Evolutionary conservation across 73 alveolate species (phyloP).

Genomic region (Stentor roeselii): DNA sequence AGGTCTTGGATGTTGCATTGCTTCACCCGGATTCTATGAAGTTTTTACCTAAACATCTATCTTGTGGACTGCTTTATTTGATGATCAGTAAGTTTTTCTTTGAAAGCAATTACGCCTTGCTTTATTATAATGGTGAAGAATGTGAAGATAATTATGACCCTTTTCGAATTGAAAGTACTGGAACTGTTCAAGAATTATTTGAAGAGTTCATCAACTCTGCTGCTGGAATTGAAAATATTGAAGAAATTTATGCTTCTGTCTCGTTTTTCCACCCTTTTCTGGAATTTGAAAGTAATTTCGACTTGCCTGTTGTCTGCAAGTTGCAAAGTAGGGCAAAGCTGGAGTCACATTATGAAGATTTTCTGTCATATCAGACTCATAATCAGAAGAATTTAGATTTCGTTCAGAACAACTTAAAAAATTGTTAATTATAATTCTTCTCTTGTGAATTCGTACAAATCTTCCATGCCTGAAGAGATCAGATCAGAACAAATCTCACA

Average conservation of each 20-base stretch:
- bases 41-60: background rate
- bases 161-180: slow-evolving; percentile 26
- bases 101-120: background rate
- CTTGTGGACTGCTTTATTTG: slow-evolving; percentile 16
- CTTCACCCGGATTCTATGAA: slow-evolving; percentile 28
- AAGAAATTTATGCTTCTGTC: background rate
- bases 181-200: slow-evolving; percentile 6
- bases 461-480: too few relatives aligned
- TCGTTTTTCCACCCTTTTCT: slow-evolving; percentile 31
- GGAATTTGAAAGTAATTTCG: slow-evolving; percentile 36
- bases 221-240: slow-evolving; percentile 11
- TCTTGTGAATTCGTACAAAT: too few relatives aligned
- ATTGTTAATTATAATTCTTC: too few relatives aligned
- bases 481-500: too few relatives aligned
- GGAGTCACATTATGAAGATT: slow-evolving; percentile 47
- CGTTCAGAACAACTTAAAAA: slow-evolving; percentile 33
- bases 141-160: slow-evolving; percentile 21
- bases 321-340: slow-evolving; percentile 34
- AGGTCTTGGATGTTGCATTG: slow-evolving; percentile 35
- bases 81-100: slow-evolving; percentile 1
- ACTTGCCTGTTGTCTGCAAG: slow-evolving; percentile 28
- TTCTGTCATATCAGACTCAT: slow-evolving; percentile 46
- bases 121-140: slow-evolving; percentile 20
- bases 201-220: background rate
- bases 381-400: slow-evolving; percentile 39